Conservation (phyloP, 2,329 filamentous ascomycete species). For the Talaromyces islandicus region DNA sequence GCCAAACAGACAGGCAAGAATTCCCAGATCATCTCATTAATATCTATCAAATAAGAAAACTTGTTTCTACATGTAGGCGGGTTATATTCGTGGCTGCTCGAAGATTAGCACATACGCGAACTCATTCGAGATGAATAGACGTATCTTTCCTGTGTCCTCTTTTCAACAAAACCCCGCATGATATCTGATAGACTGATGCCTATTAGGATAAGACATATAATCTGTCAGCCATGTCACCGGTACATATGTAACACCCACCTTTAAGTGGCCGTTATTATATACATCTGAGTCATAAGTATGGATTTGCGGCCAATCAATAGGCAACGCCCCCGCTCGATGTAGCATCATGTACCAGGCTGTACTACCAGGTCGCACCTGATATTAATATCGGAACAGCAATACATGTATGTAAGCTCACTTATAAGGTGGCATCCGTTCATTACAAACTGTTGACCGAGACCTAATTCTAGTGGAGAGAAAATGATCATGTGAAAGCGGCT, state of each 20-base stretch:
- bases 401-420: not conserved
- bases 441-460: not conserved
- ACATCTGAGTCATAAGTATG: not conserved
- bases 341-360: not conserved
- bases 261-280: not conserved
- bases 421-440: not conserved
- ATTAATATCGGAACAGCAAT: not conserved
- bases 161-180: not conserved
- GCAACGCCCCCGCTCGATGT: not conserved
- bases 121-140: not conserved
- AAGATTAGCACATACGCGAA: not conserved
- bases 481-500: not conserved
- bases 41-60: not conserved
- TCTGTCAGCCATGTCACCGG: not conserved
- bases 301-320: not conserved
- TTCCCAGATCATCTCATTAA: not conserved
- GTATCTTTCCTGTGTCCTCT: not conserved
- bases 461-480: not conserved
- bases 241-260: not conserved
- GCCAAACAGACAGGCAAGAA: not conserved
- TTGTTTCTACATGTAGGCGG: not conserved
- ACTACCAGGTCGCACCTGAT: not conserved
- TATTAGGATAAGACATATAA: not conserved
- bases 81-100: not conserved
- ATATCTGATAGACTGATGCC: not conserved